phyloP scores from a whole-genome alignment of 306 rosid species.

The Purshia tridentata region DNA sequence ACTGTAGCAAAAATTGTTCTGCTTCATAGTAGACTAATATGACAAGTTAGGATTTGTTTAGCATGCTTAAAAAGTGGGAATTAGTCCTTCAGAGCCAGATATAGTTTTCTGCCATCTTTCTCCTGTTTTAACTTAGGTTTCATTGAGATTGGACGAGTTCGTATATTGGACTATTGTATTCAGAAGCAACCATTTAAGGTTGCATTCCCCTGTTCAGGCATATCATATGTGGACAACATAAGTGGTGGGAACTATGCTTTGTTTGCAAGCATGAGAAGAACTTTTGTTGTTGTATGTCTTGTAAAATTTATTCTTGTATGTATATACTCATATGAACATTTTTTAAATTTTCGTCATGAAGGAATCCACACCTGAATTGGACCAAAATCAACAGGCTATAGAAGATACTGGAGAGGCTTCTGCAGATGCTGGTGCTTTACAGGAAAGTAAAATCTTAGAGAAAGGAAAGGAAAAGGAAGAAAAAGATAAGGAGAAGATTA shows the following conservation, averaged over 20 bases:
- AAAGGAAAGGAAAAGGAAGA: slow-evolving; percentile 76
- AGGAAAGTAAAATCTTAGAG: slow-evolving; percentile 63
- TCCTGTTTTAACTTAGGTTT: neutral
- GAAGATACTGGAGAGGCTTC: slow-evolving; percentile 57
- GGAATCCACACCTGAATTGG: slow-evolving; percentile 76
- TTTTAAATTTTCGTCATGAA: slow-evolving; percentile 11
- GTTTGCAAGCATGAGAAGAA: neutral
- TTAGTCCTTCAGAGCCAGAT: neutral
- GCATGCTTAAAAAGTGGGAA: neutral
- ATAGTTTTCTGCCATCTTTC: neutral
- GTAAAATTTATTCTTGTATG: slow-evolving; percentile 7
- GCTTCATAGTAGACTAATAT: neutral
- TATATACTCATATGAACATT: slow-evolving; percentile 7
- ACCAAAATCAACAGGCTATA: slow-evolving; percentile 54
- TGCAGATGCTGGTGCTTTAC: slow-evolving; percentile 50
- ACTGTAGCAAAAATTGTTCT: neutral
- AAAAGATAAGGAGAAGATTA: slow-evolving; percentile 71
- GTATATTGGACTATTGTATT: neutral
- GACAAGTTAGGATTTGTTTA: neutral
- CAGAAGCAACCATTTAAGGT: neutral
- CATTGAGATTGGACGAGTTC: neutral
- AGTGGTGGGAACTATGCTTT: neutral
- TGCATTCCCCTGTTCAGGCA: neutral
- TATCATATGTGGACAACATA: neutral
- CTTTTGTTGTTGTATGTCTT: neutral